Base-by-base conservation (phyloP, 2,329 filamentous ascomycete genomes). In the Neofusicoccum sp. region DNA sequence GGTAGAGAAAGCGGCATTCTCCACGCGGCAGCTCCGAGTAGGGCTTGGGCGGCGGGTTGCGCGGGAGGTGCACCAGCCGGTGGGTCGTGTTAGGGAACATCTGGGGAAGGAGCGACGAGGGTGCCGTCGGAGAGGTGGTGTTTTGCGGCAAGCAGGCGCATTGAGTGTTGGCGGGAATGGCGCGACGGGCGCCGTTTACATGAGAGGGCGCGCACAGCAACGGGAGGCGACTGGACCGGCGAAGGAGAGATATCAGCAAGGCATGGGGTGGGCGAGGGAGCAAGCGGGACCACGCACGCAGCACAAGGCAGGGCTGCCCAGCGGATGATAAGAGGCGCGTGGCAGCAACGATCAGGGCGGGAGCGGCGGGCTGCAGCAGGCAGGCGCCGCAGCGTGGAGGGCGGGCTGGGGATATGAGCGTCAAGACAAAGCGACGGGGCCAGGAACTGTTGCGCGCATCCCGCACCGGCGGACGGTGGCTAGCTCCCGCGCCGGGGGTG, bases 1-100 rank as follows among this genome's bases (percentile, higher is more conserved):
- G 68, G 33, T 73, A 62, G 37, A 76, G 70, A 65, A 75, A 76
- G 64, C 70, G 68, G 66, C 75, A 77, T 72, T 77, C 75, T 68
- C 75, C 75, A 11, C 74, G 74, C 16, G 75, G 75, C 29, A 77
- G 69, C 61, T 71, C 73, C 36, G 70, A 65, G 16, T 75, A 71
- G 61, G 49, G 41, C 45, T 62, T 50, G 45, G 56, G 41, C 62
- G 56, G 49, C 33, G 56, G 56, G 62, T 54, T 60, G 59, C 58
- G 63, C 50, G 47, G 54, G 33, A 62, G 63, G 33, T 56, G 45
- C 22, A 52, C 49, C 63, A 59, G 50, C 6, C 50, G 48, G 31
- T 64, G 62, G 9, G 62, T 52, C 3, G 50, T 41, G 45, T 64
- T 64, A 62, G 43, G 49, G 63, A 62, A 64, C 63, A 64, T 64